phyloP scores from a whole-genome alignment of 2,329 filamentous ascomycete genomes.

The Calonectria pteridis region DNA sequence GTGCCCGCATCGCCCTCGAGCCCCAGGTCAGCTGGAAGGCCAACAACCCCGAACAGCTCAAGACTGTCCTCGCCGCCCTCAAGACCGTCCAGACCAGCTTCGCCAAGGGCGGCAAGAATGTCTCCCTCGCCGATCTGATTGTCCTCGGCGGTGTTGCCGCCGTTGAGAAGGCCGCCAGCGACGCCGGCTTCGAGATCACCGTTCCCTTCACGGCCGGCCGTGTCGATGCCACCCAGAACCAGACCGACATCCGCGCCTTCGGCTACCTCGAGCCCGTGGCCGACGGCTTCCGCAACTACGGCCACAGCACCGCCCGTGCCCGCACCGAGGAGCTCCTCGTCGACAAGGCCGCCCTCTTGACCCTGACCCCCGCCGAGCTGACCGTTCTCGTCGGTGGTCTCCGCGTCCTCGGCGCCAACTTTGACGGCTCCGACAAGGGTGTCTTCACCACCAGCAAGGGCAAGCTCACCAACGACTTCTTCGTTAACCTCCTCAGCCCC shows the following conservation, averaged over 20 bases:
- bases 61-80: slow-evolving; percentile 70
- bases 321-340: slow-evolving; percentile 77
- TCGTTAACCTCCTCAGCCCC: slow-evolving; percentile 79
- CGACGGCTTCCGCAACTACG: slow-evolving; percentile 88
- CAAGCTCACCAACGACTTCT: slow-evolving; percentile 83
- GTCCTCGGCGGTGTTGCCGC: slow-evolving; percentile 79
- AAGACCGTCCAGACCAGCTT: slow-evolving; percentile 76
- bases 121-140: slow-evolving; percentile 84
- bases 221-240: slow-evolving; percentile 76
- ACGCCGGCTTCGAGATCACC: slow-evolving; percentile 57
- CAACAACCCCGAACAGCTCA: slow-evolving; percentile 78
- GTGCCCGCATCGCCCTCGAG: slow-evolving; percentile 79
- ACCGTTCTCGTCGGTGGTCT: slow-evolving; percentile 80
- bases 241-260: slow-evolving; percentile 77
- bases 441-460: slow-evolving; percentile 78
- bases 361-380: slow-evolving; percentile 77
- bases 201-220: slow-evolving; percentile 83
- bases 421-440: slow-evolving; percentile 74
- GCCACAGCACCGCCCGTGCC: slow-evolving; percentile 70
- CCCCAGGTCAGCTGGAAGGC: slow-evolving; percentile 80
- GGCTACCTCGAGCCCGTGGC: slow-evolving; percentile 74
- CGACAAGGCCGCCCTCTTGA: slow-evolving; percentile 79
- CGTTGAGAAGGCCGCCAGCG: slow-evolving; percentile 76
- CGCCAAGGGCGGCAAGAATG: slow-evolving; percentile 77
- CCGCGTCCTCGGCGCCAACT: slow-evolving; percentile 78